phyloP scores from a whole-genome alignment of 139 green algal species.

The Chlamydomonas incerta region DNA sequence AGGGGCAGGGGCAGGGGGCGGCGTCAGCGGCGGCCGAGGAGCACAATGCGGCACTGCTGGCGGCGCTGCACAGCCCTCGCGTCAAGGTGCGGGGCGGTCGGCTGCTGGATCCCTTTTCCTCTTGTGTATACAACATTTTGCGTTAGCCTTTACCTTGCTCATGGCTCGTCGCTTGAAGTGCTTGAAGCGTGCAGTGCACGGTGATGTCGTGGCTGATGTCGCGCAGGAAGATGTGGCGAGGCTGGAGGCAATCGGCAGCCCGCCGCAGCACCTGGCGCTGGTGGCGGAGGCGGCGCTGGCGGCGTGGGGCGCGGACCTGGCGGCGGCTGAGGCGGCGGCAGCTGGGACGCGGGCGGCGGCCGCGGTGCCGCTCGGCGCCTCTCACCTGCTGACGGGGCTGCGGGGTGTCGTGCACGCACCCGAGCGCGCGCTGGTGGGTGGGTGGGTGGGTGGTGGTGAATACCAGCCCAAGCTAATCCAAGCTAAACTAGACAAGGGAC shows the following conservation, averaged over 20 bases:
- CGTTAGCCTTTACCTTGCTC: too few relatives aligned
- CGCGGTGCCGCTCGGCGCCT: not conserved
- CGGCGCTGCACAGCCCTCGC: not conserved
- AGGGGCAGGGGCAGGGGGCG: not conserved
- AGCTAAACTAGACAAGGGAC: too few relatives aligned
- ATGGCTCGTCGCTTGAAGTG: too few relatives aligned
- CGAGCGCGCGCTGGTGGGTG: slow-evolving; percentile 3
- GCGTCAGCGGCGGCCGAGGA: not conserved
- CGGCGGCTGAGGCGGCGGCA: not conserved
- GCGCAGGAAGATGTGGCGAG: not conserved
- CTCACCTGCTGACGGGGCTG: slow-evolving; percentile 20
- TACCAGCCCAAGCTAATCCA: too few relatives aligned
- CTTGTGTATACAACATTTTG: too few relatives aligned
- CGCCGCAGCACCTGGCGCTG: slow-evolving; percentile 27
- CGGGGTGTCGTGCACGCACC: not conserved
- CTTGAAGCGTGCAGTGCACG: too few relatives aligned
- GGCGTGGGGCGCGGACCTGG: slow-evolving; percentile 30
- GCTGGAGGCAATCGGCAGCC: slow-evolving; percentile 11
- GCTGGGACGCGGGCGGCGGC: not conserved
- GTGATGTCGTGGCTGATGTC: too few relatives aligned
- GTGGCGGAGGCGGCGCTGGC: slow-evolving; percentile 33
- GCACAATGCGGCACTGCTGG: slow-evolving; percentile 38
- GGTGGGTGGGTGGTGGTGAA: too few relatives aligned
- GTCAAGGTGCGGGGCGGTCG: slow-evolving; percentile 19
- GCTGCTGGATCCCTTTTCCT: too few relatives aligned